Percentiles rank a stretch among this genome's conserved stretches.
Evolutionary conservation across 306 rosid species (phyloP).

Genomic region (Malus fusca): DNA sequence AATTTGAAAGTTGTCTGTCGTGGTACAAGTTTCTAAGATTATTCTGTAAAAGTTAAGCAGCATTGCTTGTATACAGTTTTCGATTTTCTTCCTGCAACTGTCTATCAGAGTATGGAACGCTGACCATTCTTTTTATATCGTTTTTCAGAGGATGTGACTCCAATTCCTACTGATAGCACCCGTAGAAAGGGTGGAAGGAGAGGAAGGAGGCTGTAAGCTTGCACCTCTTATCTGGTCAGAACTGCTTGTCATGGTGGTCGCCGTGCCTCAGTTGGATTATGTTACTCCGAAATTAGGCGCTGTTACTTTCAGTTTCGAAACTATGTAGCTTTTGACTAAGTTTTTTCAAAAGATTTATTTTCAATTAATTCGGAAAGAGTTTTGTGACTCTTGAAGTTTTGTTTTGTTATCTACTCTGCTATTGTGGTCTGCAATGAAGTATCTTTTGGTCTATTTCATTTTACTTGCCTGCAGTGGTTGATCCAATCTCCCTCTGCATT

Average conservation of each 20-base stretch:
- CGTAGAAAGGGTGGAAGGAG: constrained; percentile 88
- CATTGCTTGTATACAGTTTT: neutral
- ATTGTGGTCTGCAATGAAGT: neutral
- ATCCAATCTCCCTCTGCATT: too few relatives aligned
- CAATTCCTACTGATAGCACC: constrained; percentile 74
- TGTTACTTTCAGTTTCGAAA: constrained; percentile 26
- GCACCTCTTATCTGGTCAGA: constrained; percentile 2
- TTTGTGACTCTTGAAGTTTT: neutral
- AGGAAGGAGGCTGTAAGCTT: constrained; percentile 64
- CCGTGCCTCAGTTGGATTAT: constrained; percentile 15
- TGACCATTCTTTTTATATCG: neutral
- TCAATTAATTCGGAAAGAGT: constrained; percentile 4
- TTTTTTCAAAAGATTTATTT: neutral
- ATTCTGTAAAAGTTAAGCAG: too few relatives aligned
- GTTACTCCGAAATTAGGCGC: constrained; percentile 9
- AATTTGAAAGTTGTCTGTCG: too few relatives aligned
- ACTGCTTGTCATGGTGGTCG: neutral
- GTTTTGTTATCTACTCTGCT: neutral
- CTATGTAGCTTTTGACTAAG: constrained; percentile 19
- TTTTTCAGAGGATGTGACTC: constrained; percentile 79
- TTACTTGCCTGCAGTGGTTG: too few relatives aligned
- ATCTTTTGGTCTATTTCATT: neutral
- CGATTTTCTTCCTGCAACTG: neutral
- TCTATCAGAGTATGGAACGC: neutral
- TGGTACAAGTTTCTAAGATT: too few relatives aligned